Evolutionary conservation across 1,284 basidiomycete genomes (phyloP).

Genomic region (Wallemia ichthyophaga): DNA sequence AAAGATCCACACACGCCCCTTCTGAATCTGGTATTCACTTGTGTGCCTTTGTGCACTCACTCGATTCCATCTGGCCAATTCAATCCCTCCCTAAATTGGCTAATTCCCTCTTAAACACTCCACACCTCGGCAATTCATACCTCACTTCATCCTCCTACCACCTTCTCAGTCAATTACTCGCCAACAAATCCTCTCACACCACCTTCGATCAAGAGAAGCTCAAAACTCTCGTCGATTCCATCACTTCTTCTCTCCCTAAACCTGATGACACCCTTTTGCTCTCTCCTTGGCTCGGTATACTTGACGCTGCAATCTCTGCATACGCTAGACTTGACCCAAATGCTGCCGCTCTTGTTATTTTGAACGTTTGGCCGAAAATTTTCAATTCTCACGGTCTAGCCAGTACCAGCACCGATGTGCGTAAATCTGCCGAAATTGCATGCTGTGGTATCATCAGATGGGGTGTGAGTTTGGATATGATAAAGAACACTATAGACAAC

Average conservation of each 20-base stretch:
- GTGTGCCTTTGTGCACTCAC: constrained; percentile 8
- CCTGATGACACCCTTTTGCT: constrained; percentile 5
- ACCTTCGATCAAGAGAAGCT: constrained; percentile 8
- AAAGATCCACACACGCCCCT: constrained; percentile 29
- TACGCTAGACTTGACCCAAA: constrained; percentile 5
- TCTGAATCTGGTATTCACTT: constrained; percentile 21
- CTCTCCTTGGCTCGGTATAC: constrained; percentile 6
- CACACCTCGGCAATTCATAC: constrained; percentile 3
- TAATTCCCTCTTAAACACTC: neutral
- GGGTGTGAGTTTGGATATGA: neutral
- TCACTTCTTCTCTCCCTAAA: neutral
- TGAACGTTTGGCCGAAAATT: neutral
- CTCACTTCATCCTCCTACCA: constrained; percentile 6
- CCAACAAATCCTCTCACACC: constrained; percentile 6
- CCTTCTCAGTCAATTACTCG: constrained; percentile 4
- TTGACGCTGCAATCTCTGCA: constrained; percentile 6
- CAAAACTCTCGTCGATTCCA: constrained; percentile 5
- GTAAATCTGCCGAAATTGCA: constrained; percentile 19
- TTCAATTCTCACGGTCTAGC: constrained; percentile 6
- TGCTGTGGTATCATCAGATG: neutral
- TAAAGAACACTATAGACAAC: neutral
- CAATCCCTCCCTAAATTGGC: neutral
- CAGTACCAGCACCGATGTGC: constrained; percentile 17
- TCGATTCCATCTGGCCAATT: constrained; percentile 8
- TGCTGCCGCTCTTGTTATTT: neutral